Evolutionary conservation across 202 grass and related monocot species (phyloP), one percentile per base, ranked within the genome.

Genomic region (Hordeum pubiflorum): DNA sequence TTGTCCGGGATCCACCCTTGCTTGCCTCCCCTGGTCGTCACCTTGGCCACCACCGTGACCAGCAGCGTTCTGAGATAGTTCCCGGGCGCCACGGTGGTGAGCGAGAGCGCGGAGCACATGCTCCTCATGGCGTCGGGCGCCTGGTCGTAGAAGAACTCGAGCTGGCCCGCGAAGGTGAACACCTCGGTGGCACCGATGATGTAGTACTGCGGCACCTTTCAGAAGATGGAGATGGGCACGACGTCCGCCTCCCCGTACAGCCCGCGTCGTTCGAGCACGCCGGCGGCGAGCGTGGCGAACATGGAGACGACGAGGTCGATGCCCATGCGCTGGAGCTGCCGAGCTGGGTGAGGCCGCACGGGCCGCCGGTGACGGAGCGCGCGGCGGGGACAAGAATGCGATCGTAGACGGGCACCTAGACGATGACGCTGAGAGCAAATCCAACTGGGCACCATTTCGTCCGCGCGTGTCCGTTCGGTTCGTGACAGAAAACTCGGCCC

Each of bases 131-230:
- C 94, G 71, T 97, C 91, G 4, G 91, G 94, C n/a, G 94, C 94
- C 81, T 97, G 94, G 81, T 97, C 91, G 75, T 94, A 97, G 91
- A 97, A 97, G 83, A 97, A 97, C 81, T 94, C 89, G 18, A 97
- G 85, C 86, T 97, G 91, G 0, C 94, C 91, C 0, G 92, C 78
- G 82, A 94, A 94, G 29, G 87, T 92, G 86, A 97, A 97, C 15
- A 97, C 31, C 86, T 97, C 94, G 7, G 94, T 85, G 3, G 85
- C 87, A 14, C 94, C 91, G 32, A 94, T 84, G 66, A 94, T 84
- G 85, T 90, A 94, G 84, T 97, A 97, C 77, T 97, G 91, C 26
- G 94, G 94, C 9, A 97, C 56, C 86, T 94, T 91, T 89, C 94
- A 97, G 89, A 97, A 97, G 72, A 97, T 97, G n/a, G 93, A 93